These are phyloP conservation scores for Huntiella moniliformis DNA, from an alignment of 2,329 filamentous ascomycete species.

Conservation along the genomic window DNA sequence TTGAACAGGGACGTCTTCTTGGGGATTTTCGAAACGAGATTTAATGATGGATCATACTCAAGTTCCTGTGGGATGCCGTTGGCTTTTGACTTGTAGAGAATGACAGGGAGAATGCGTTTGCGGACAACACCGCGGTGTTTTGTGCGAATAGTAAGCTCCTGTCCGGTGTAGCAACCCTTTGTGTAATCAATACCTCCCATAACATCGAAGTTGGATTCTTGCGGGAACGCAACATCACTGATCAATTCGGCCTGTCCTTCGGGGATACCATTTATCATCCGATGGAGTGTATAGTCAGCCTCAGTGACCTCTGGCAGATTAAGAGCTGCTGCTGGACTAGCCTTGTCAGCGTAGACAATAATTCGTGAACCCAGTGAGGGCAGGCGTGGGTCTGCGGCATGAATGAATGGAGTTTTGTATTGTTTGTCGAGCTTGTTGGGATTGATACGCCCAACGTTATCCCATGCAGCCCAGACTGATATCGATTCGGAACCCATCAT, in stretches of 20 bases:
- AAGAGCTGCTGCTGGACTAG: neutral
- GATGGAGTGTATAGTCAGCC: constrained; percentile 45
- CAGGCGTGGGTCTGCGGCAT: constrained; percentile 32
- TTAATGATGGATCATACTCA: constrained; percentile 25
- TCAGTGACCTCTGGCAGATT: neutral
- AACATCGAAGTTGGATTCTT: constrained; percentile 77
- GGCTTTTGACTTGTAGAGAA: constrained; percentile 41
- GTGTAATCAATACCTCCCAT: constrained; percentile 76
- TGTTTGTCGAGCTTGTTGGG: neutral
- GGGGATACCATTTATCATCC: constrained; percentile 63
- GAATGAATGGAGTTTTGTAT: constrained; percentile 14
- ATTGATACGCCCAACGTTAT: constrained; percentile 15
- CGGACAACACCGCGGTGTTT: constrained; percentile 85
- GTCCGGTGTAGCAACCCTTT: constrained; percentile 93
- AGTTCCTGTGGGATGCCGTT: constrained; percentile 22
- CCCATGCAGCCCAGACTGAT: constrained; percentile 59
- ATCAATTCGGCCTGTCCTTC: constrained; percentile 71
- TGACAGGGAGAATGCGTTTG: constrained; percentile 69
- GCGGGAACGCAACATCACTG: constrained; percentile 53
- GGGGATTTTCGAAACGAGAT: constrained; percentile 22
- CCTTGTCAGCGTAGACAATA: constrained; percentile 15
- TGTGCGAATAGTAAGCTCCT: constrained; percentile 90
- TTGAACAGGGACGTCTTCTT: constrained; percentile 31
- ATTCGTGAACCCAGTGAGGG: constrained; percentile 37
- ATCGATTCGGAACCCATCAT: constrained; percentile 46